These are phyloP conservation scores for Candida gorgasii DNA, from an alignment of 805 yeast species.

Conservation along the genomic window DNA sequence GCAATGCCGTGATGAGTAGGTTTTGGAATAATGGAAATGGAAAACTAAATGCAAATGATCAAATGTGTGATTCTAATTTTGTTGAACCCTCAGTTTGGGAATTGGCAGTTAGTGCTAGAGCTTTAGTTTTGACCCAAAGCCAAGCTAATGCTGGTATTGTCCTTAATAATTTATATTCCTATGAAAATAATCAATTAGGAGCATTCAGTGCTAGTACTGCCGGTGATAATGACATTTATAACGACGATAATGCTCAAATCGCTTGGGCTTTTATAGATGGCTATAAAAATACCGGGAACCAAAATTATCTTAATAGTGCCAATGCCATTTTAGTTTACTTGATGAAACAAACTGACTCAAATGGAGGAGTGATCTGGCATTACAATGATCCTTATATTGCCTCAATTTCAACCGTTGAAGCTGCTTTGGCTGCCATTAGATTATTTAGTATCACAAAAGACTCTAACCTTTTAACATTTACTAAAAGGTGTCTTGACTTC, in stretches of 20 bases:
- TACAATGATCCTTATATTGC: conserved; percentile 21
- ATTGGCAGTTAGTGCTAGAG: conserved; percentile 26
- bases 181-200: conserved; percentile 5
- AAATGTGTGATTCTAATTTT: conserved; percentile 16
- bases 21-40: conserved; percentile 20
- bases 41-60: conserved; percentile 21
- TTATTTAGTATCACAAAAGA: conserved; percentile 15
- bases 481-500: conserved; percentile 17
- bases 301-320: conserved; percentile 9
- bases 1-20: conserved; percentile 4
- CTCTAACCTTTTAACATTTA: conserved; percentile 15
- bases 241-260: conserved; percentile 29
- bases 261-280: conserved; percentile 22
- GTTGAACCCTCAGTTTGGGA: conserved; percentile 27
- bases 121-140: not conserved
- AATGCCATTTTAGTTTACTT: not conserved
- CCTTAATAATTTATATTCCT: conserved; percentile 1
- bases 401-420: conserved; percentile 26
- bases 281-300: conserved; percentile 8
- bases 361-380: conserved; percentile 26
- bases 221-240: conserved; percentile 23
- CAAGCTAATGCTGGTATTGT: not conserved
- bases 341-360: conserved; percentile 31
- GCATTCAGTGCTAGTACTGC: conserved; percentile 19
- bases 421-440: conserved; percentile 24